Percentiles rank a stretch among this genome's conserved stretches.
Evolutionary conservation across 805 yeast genomes (phyloP).

Genomic region (Yamadazyma insecticola): DNA sequence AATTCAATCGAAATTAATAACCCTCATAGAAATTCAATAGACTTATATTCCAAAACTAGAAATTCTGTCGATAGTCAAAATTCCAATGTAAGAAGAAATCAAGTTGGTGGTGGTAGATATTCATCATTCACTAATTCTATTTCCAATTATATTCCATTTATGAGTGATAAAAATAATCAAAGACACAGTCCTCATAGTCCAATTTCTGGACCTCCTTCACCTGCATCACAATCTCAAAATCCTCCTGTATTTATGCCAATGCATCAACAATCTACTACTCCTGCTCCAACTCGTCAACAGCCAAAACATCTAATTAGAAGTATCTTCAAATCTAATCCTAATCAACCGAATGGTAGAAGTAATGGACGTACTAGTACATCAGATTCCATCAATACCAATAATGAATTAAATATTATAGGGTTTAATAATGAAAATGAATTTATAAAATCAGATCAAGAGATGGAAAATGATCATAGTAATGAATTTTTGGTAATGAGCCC

Average conservation of each 20-base stretch:
- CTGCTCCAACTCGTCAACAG: slow-evolving; percentile 13
- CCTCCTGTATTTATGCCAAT: slow-evolving; percentile 2
- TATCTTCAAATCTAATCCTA: slow-evolving; percentile 21
- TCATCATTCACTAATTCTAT: slow-evolving; percentile 32
- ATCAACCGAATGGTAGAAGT: background rate
- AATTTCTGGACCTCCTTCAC: slow-evolving; percentile 15
- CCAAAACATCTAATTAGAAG: slow-evolving; percentile 30
- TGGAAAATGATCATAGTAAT: slow-evolving; percentile 4
- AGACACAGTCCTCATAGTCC: slow-evolving; percentile 9
- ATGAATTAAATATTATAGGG: slow-evolving; percentile 1
- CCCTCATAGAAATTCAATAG: slow-evolving; percentile 27
- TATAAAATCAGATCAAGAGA: background rate
- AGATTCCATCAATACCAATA: slow-evolving; percentile 1
- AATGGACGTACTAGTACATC: background rate
- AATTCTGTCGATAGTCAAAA: slow-evolving; percentile 10
- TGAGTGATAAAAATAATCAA: slow-evolving; percentile 23
- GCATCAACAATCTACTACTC: slow-evolving; percentile 11
- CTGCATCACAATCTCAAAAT: slow-evolving; percentile 3
- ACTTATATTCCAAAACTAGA: slow-evolving; percentile 28
- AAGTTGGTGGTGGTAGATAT: slow-evolving; percentile 20
- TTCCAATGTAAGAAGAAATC: slow-evolving; percentile 7
- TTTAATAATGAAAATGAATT: background rate
- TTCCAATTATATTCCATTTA: slow-evolving; percentile 38
- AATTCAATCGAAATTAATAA: slow-evolving; percentile 33
- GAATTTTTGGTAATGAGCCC: slow-evolving; percentile 19